phyloP scores from a whole-genome alignment of 2,329 filamentous ascomycete species.

The Fonsecaea monophora region DNA sequence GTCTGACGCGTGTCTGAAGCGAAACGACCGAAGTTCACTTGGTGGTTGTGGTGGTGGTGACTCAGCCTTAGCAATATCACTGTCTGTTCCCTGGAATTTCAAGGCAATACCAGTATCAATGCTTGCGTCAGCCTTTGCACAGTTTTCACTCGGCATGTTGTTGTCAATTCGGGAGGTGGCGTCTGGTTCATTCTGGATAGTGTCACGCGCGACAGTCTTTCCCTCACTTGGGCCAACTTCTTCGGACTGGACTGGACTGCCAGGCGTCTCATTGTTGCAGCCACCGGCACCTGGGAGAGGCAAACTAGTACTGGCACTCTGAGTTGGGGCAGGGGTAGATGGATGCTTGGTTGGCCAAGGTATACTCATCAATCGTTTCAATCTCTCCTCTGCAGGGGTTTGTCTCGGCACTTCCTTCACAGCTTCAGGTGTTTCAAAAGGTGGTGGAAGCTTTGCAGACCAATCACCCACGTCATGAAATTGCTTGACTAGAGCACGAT shows the following conservation, averaged over 20 bases:
- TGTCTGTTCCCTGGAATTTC: neutral
- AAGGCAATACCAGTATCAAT: neutral
- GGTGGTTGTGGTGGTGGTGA: neutral
- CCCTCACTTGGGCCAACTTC: neutral
- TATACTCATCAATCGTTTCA: slow-evolving; percentile 1
- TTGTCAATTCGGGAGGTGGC: neutral
- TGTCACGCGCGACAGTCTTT: neutral
- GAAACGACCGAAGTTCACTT: neutral
- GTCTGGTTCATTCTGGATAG: neutral
- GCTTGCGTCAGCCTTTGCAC: neutral
- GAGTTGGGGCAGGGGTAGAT: neutral
- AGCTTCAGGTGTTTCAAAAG: neutral
- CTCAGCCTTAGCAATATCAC: neutral
- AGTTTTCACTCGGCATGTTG: neutral
- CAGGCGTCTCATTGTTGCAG: neutral
- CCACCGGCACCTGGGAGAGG: neutral
- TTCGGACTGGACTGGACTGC: neutral
- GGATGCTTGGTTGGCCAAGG: neutral
- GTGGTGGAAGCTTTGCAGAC: neutral
- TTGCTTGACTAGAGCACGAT: slow-evolving; percentile 2
- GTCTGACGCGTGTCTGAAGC: neutral
- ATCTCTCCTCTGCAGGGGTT: neutral
- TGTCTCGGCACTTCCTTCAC: neutral
- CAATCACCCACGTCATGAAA: slow-evolving; percentile 9
- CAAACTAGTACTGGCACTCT: neutral